Conservation (phyloP, 371 early-diverging fungal genomes). For the Apophysomyces sp. region DNA sequence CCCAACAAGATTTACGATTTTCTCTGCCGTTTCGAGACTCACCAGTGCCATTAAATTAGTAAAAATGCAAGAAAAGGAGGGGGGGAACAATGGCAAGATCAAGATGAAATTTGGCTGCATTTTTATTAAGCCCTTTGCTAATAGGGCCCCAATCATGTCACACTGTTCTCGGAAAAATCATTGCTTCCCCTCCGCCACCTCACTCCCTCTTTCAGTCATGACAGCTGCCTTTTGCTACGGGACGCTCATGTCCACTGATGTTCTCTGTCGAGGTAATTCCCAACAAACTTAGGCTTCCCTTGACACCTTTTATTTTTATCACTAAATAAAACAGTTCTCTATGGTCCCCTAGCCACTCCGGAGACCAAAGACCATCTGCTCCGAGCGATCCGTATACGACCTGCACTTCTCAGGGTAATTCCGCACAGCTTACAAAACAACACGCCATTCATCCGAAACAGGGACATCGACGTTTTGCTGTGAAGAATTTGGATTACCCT, state of each 20-base stretch:
- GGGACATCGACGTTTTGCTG: conserved; percentile 31
- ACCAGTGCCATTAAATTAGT: background rate
- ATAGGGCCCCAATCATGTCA: background rate
- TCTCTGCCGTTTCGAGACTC: background rate
- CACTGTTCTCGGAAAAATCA: background rate
- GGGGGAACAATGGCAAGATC: background rate
- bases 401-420: conserved; percentile 32
- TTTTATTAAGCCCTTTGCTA: background rate
- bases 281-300: too few relatives aligned
- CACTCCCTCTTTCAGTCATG: background rate
- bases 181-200: background rate
- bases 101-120: background rate
- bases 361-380: conserved; percentile 17
- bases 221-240: conserved; percentile 41
- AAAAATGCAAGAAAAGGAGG: conserved; percentile 4
- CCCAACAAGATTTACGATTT: background rate
- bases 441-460: conserved; percentile 4
- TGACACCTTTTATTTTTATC: too few relatives aligned
- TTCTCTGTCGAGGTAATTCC: conserved; percentile 32
- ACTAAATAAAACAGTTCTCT: conserved; percentile 26
- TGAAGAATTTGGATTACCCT: conserved; percentile 38
- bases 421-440: background rate
- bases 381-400: conserved; percentile 14
- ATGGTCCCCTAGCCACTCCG: conserved; percentile 19
- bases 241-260: conserved; percentile 31